Percentiles rank a stretch among this genome's conserved stretches.
Conservation (phyloP, 352 stramenopile genomes). For the Phytophthora fragariaefolia region DNA sequence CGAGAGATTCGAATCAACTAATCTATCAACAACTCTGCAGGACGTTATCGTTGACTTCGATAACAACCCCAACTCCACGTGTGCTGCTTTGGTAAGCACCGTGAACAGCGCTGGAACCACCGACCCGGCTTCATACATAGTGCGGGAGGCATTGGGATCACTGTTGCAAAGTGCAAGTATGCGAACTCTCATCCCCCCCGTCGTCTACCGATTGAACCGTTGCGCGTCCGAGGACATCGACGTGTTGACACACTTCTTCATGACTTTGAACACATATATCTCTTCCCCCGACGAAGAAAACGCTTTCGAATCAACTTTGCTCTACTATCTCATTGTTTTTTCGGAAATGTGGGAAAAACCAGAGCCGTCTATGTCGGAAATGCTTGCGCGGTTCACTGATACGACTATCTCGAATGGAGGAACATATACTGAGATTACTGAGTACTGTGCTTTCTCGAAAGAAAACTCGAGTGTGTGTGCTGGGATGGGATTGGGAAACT, state of each 20-base stretch:
- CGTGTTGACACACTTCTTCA: conserved; percentile 37
- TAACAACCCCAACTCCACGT: conserved; percentile 34
- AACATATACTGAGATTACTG: conserved; percentile 22
- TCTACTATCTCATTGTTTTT: conserved; percentile 60
- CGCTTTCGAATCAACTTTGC: conserved; percentile 37
- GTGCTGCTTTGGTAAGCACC: conserved; percentile 19
- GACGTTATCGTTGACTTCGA: conserved; percentile 34
- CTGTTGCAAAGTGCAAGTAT: conserved; percentile 29
- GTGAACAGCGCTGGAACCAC: conserved; percentile 5
- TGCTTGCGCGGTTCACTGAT: conserved; percentile 31
- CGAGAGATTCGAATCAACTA: conserved; percentile 18
- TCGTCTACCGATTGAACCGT: conserved; percentile 47
- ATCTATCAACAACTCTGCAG: conserved; percentile 23
- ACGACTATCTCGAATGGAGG: conserved; percentile 28
- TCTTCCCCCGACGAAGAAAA: conserved; percentile 13
- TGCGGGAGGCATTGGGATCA: conserved; percentile 36
- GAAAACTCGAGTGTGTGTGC: conserved; percentile 40
- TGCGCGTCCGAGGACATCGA: conserved; percentile 36
- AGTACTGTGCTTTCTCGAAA: conserved; percentile 63
- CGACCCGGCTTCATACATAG: conserved; percentile 26
- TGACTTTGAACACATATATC: conserved; percentile 3
- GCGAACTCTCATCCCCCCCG: conserved; percentile 42
- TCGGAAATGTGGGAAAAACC: conserved; percentile 62
- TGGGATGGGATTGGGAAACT: conserved; percentile 16
- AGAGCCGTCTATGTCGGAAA: conserved; percentile 4